Evolutionary conservation across 345 rosid genomes (phyloP), one percentile per base, ranked within the genome.

Genomic region (Lumnitzera racemosa): DNA sequence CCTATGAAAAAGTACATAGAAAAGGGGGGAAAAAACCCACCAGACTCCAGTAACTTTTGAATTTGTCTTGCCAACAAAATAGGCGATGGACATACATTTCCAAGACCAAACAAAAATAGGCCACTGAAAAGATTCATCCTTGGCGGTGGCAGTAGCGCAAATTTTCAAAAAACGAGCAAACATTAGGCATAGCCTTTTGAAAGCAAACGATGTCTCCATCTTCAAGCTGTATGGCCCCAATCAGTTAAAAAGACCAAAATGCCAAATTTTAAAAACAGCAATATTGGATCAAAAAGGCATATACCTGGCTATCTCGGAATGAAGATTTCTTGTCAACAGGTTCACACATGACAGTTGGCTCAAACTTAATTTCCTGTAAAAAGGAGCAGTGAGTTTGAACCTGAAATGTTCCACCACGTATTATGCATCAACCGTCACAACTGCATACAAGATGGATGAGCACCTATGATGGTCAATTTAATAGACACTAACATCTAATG

Each of bases 141-240:
- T 83, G 89, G 11, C 88, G 85, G 74, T 81, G 83, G 66, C 78
- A n/a, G n/a, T n/a, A n/a, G n/a, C n/a, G 89, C 70, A 86, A 84
- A 68, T 86, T 83, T 64, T 86, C 94, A 62, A 86, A 71, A 77
- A 80, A 86, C 24, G 89, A 80, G 59, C 87, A 86, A 25, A 86
- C 89, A 60, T 86, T 84, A 14, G 84, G 68, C 66, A 62, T 16
- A 56, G 76, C 58, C 63, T 86, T 86, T 68, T 86, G 89, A 70
- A 83, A 83, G 75, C 94, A 86, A 59, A 86, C 58, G 57, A 86
- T 81, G 69, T 86, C 89, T 60, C 94, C 94, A 72, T 83, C 94
- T 79, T 81, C 90, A 71, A 86, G 78, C 94, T 86, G 78, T 56
- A 76, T n/a, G 51, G 15, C 8, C 9, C 10, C 7, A 36, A 5